Base-by-base conservation (phyloP, 2,329 filamentous ascomycete species). In the Ophiocordyceps australis region DNA sequence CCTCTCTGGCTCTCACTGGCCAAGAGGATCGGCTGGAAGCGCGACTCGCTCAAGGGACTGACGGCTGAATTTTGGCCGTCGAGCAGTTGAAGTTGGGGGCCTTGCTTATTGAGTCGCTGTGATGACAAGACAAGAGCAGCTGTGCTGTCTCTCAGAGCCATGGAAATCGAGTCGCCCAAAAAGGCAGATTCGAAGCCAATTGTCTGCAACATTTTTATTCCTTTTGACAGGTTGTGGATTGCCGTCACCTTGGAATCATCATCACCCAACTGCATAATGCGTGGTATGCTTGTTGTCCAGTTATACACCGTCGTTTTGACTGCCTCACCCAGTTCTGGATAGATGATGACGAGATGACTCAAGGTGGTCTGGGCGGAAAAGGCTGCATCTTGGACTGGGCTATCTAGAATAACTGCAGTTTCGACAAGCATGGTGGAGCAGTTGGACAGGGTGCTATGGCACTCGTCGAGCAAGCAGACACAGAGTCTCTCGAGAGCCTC, bases 241-340 rank as follows among this genome's bases (percentile, higher is more conserved):
- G 74, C 71, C 28, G 65, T 63, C 32, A 71, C 62, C 45, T 91
- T 92, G 16, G 64, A 57, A n/a, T 61, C 60, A 37, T 93, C 82
- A 38, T 95, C 83, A 36, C 73, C 76, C 7, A 73, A 69, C 44
- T 86, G 81, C 71, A 94, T 85, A 10, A 81, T 51, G 11, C 83
- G 67, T 5, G 86, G 75, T 12, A 98, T 62, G 21, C 80, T 74
- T 3, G 70, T 68, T 14, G 85, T 65, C 83, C 85, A 94, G 27
- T 72, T 73, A 45, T 86, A 78, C 1, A 91, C 59, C 1, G 68
- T 75, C 16, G 62, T 65, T 37, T 80, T 79, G 15, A 86, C 54
- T 3, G 66, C 54, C 14, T 77, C 70, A 4, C 62, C 53, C 3
- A 85, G 57, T 25, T 65, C 55, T 2, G 62, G 50, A 36, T 82